A percentile compares a stretch with the other conserved stretches of the same genome.
Evolutionary conservation across 1,284 basidiomycete species (phyloP).

Genomic region (Marasmius fiardii): DNA sequence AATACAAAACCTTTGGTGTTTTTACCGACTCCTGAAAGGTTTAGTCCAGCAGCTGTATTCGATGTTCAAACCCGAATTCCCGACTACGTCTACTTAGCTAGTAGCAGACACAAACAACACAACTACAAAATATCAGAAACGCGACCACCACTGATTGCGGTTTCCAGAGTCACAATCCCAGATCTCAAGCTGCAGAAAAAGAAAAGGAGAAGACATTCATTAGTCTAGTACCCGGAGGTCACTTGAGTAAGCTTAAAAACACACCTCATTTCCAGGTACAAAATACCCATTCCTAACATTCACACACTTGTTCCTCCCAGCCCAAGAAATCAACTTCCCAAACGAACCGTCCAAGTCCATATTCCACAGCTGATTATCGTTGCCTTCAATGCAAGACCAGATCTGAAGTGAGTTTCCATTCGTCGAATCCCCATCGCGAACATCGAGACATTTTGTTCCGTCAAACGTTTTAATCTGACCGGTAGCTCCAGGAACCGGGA

Average conservation of each 20-base stretch:
- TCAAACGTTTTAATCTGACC: neutral
- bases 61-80: no score
- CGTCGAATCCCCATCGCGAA: neutral
- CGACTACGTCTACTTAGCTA: no score
- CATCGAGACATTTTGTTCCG: neutral
- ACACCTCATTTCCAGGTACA: neutral
- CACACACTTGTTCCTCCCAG: neutral
- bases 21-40: no score
- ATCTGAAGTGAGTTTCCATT: neutral
- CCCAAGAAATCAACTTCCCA: neutral
- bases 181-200: neutral
- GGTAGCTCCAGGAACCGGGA: neutral
- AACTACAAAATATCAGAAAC: no score
- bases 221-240: neutral
- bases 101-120: no score
- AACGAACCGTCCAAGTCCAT: neutral
- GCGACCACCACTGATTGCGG: neutral
- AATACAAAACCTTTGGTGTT: no score
- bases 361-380: neutral
- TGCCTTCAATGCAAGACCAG: neutral
- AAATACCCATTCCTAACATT: neutral
- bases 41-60: no score
- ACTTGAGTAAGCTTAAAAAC: neutral
- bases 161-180: neutral
- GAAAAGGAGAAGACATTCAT: neutral